phyloP scores from a whole-genome alignment of 306 rosid genomes.

The apple (Malus domestica) region ASM211411v1 NC_041796.1:27870001-27870500 shows the following conservation, averaged over 20 bases:
- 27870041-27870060: too few relatives aligned
- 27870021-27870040: too few relatives aligned
- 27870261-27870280: slow-evolving; percentile 74
- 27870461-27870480: slow-evolving; percentile 56
- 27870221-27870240: background rate
- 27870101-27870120: too few relatives aligned
- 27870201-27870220: background rate
- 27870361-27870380: slow-evolving; percentile 31
- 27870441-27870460: background rate
- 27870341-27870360: slow-evolving; percentile 79
- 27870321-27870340: slow-evolving; percentile 89
- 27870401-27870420: too few relatives aligned
- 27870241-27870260: background rate
- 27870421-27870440: background rate
- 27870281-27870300: slow-evolving; percentile 95
- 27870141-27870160: background rate
- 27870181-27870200: background rate
- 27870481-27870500: slow-evolving; percentile 80
- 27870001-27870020: too few relatives aligned
- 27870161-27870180: background rate
- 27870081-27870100: too few relatives aligned
- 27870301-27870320: slow-evolving; percentile 83
- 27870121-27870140: too few relatives aligned
- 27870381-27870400: background rate
- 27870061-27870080: too few relatives aligned